Percentiles rank a stretch among this genome's conserved stretches.
Conservation (phyloP, 371 early-diverging fungal genomes). For the Mucor mucedo region DNA sequence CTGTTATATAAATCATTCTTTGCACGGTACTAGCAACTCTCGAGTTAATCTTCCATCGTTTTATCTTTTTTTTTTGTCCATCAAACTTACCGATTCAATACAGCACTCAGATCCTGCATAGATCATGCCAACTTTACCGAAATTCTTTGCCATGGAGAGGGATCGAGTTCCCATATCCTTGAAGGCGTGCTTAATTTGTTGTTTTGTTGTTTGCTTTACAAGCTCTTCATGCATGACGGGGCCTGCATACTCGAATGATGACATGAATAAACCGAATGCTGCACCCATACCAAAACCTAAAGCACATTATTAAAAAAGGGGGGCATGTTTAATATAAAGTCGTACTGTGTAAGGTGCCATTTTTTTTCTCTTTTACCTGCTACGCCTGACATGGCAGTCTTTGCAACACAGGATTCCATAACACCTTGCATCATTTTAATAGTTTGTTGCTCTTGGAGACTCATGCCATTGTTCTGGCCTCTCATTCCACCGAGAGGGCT, state of each 20-base stretch:
- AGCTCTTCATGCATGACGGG: slow-evolving; percentile 59
- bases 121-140: slow-evolving; percentile 91
- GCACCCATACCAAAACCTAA: slow-evolving; percentile 91
- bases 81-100: slow-evolving; percentile 81
- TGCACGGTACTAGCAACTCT: slow-evolving; percentile 81
- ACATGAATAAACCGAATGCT: slow-evolving; percentile 93
- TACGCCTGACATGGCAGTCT: slow-evolving; percentile 74
- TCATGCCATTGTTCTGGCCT: slow-evolving; percentile 31
- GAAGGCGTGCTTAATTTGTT: slow-evolving; percentile 82
- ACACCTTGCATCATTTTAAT: slow-evolving; percentile 51
- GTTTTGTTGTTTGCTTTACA: slow-evolving; percentile 70
- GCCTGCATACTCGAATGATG: slow-evolving; percentile 80
- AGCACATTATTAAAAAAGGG: neutral
- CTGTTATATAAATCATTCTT: slow-evolving; percentile 93
- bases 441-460: slow-evolving; percentile 44
- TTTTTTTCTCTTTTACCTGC: slow-evolving; percentile 51
- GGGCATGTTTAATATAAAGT: neutral
- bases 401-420: slow-evolving; percentile 80
- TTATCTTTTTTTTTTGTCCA: neutral
- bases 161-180: slow-evolving; percentile 89
- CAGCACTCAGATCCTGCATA: slow-evolving; percentile 93
- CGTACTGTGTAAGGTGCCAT: too few species aligned
- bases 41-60: neutral
- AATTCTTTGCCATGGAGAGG: slow-evolving; percentile 88
- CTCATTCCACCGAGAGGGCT: slow-evolving; percentile 21